phyloP scores from a whole-genome alignment of 257 asterid genomes.

The Knoxia roxburghii region DNA sequence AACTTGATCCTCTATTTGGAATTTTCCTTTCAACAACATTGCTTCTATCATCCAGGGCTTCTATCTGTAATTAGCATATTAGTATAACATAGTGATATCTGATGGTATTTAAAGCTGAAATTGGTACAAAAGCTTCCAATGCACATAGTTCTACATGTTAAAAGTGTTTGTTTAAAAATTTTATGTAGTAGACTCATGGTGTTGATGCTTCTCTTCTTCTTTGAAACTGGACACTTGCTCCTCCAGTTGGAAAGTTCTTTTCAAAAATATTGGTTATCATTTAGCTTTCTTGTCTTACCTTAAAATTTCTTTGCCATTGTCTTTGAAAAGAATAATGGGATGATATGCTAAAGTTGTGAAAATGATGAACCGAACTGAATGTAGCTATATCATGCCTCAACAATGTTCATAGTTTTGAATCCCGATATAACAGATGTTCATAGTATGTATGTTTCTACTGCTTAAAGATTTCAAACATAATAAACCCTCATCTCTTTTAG shows the following conservation, averaged over 20 bases:
- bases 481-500: slow-evolving; percentile 30
- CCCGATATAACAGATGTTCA: neutral
- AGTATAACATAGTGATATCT: too few species aligned
- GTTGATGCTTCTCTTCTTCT: neutral
- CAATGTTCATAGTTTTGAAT: neutral
- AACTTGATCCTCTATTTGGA: neutral
- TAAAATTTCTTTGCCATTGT: neutral
- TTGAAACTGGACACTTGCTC: neutral
- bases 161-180: too few species aligned
- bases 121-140: too few species aligned
- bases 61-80: too few species aligned
- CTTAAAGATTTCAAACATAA: slow-evolving; percentile 1
- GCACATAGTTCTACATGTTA: too few species aligned
- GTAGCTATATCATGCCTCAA: neutral
- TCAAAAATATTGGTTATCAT: neutral
- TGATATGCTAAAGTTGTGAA: neutral
- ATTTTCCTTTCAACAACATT: neutral
- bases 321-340: neutral
- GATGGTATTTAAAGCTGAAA: too few species aligned
- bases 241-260: neutral
- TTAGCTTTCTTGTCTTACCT: neutral
- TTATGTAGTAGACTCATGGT: too few species aligned
- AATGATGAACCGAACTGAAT: slow-evolving; percentile 1
- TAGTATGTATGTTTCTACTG: neutral
- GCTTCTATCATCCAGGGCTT: too few species aligned